Evolutionary conservation across 192 early-diverging fungal genomes (phyloP).

Genomic region (Rhizophagus prolifer): DNA sequence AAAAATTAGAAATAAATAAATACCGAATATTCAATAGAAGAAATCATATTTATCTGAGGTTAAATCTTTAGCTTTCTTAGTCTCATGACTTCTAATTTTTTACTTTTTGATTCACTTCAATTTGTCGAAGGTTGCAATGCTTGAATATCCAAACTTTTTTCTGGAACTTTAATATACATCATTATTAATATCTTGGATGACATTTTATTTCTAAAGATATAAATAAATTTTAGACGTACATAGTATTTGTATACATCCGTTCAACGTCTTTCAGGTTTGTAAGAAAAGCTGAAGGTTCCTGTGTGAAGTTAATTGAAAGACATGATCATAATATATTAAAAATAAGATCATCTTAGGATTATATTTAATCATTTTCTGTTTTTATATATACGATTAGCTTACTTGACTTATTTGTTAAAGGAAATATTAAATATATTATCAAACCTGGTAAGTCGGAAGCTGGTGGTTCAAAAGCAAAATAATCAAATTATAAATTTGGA

Average conservation of each 20-base stretch:
- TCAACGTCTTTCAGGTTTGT: constrained; percentile 67
- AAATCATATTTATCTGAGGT: constrained; percentile 86
- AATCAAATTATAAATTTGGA: constrained; percentile 73
- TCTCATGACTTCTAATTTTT: constrained; percentile 64
- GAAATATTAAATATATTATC: too few relatives aligned
- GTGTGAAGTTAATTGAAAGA: too few relatives aligned
- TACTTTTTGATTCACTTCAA: constrained; percentile 76
- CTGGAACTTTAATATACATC: constrained; percentile 30
- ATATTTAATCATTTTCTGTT: too few relatives aligned
- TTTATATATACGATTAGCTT: too few relatives aligned
- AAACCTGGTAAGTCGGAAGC: background rate
- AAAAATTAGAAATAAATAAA: background rate
- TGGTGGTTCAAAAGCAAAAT: constrained; percentile 49
- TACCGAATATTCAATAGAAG: constrained; percentile 90
- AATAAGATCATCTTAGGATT: too few relatives aligned
- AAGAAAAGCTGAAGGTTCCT: background rate
- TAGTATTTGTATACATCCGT: constrained; percentile 79
- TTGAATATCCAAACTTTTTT: too few relatives aligned
- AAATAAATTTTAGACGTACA: constrained; percentile 38
- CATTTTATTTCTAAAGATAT: background rate
- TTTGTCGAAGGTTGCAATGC: too few relatives aligned
- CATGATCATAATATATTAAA: too few relatives aligned
- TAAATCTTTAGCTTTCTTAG: constrained; percentile 85
- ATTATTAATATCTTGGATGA: background rate
- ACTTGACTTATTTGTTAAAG: too few relatives aligned